These are phyloP conservation scores for Volvox reticuliferus DNA, from an alignment of 139 green algal species.

Conservation along the genomic window DNA sequence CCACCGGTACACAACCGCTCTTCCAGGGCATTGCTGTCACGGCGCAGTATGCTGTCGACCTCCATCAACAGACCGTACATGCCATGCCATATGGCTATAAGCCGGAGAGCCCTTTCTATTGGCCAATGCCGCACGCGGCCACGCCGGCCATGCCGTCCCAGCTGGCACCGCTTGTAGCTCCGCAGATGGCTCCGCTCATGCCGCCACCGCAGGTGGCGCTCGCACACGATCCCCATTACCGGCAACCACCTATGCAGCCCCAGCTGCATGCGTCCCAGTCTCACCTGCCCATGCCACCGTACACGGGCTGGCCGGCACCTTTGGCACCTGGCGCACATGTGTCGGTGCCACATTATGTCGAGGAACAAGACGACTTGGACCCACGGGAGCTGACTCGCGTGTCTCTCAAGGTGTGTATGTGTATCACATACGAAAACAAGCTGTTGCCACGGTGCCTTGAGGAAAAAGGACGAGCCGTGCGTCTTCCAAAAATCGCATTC, in stretches of 20 bases:
- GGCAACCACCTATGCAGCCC: no score
- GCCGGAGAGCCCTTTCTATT: background rate
- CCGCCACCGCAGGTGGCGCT: no score
- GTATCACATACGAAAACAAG: no score
- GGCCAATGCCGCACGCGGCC: background rate
- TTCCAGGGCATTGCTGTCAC: background rate
- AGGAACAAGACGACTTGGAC: conserved; percentile 35
- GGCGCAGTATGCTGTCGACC: background rate
- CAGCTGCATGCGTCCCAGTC: no score
- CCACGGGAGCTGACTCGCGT: conserved; percentile 25
- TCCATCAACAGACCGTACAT: conserved; percentile 4
- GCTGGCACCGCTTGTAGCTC: background rate
- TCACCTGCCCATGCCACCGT: background rate
- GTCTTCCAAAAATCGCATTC: no score
- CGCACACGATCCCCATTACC: no score
- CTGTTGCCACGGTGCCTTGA: no score
- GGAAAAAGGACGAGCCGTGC: no score
- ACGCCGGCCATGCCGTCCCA: no score
- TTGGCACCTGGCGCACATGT: background rate
- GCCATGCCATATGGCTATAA: conserved; percentile 13
- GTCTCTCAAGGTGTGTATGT: conserved; percentile 39
- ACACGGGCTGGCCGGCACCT: background rate
- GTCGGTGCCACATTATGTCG: background rate
- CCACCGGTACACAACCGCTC: background rate
- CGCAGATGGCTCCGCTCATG: no score